These are phyloP conservation scores for Solanum chacoense DNA, from an alignment of 305 asterid species.

Conservation along the genomic window DNA sequence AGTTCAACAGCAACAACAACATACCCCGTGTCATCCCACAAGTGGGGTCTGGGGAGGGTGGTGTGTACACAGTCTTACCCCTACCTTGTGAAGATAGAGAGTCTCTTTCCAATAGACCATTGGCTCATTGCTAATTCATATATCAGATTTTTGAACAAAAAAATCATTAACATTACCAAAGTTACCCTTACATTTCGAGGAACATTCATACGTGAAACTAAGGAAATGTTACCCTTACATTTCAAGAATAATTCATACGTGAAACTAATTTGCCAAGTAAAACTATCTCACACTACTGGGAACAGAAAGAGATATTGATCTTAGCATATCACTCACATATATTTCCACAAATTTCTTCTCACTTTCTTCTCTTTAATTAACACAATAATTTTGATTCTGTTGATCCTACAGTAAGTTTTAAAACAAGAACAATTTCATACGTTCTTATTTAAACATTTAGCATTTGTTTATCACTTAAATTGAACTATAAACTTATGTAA, in stretches of 20 bases:
- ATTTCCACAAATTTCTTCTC: neutral
- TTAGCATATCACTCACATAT: neutral
- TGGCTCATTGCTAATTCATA: neutral
- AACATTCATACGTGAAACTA: neutral
- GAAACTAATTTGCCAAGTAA: neutral
- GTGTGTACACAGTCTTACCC: neutral
- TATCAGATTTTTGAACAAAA: neutral
- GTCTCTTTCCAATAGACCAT: neutral
- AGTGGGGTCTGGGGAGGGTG: neutral
- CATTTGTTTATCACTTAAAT: neutral
- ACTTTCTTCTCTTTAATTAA: neutral
- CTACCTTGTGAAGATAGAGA: neutral
- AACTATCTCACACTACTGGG: neutral
- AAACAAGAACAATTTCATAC: neutral
- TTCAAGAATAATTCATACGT: neutral
- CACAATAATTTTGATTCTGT: neutral
- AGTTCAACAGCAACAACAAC: neutral
- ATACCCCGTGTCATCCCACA: neutral
- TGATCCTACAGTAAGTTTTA: neutral
- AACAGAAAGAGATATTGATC: neutral
- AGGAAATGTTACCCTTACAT: neutral
- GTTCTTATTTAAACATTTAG: neutral
- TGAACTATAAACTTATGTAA: neutral
- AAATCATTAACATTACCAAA: neutral
- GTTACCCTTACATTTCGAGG: neutral